Base-by-base conservation (phyloP, 2,329 filamentous ascomycete species). In the Hymenoscyphus albidus region DNA sequence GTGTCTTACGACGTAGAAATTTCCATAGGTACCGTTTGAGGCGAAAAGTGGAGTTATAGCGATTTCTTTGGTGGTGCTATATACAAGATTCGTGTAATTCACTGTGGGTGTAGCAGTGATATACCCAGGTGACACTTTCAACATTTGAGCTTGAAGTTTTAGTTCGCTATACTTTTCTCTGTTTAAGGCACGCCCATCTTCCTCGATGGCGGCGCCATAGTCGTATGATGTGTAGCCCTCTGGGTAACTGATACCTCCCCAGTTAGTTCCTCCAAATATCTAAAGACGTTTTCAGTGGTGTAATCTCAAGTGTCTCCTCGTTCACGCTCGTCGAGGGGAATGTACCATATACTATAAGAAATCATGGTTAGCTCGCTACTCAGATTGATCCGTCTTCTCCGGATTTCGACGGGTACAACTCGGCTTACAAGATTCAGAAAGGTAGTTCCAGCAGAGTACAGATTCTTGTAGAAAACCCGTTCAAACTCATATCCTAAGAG, bases 101-200 rank as follows among this genome's bases (percentile, higher is more conserved):
- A 82, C 81, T 9, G 16, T 38, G 1, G 86, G 83, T 0, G 78
- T 80, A 0, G 87, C 83, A 2, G 83, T 83, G n/a, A 92, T 77
- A 70, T 91, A 93, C 0, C 83, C 85, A 0, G 89, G 88, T 0
- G 89, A 91, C 0, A 87, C 88, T 70, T 88, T 88, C 61, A 91
- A 76, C 75, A 94, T 94, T 69, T 91, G 89, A 32, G 85, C 89
- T 67, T 91, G 79, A 0, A 94, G 82, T 72, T 94, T 95, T 32
- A 90, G 80, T 74, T 95, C 90, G 51, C 86, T 88, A 75, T 92
- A 94, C 74, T 94, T 94, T 73, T 93, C 89, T 1, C 90, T 83
- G 35, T 81, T 78, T 3, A 94, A 79, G 1, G 82, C 83, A 31
- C 91, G 82, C 12, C 44, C 44, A 51, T 90, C 86, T 73, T 95